A percentile compares a stretch with the other conserved stretches of the same genome.
phyloP scores from a whole-genome alignment of 441 rosid species.

The Pelargonium citronellum region DNA sequence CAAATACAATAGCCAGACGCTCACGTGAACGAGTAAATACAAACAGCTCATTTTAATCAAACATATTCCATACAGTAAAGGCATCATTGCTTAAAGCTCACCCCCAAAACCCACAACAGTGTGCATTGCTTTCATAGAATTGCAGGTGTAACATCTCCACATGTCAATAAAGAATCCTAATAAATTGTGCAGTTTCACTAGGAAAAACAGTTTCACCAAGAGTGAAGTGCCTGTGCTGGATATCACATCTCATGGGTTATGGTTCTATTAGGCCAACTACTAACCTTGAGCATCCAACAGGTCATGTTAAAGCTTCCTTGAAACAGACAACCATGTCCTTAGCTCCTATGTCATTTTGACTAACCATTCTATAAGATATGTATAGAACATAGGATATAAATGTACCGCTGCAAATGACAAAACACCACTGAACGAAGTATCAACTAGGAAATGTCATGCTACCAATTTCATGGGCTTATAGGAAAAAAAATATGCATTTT shows the following conservation, averaged over 20 bases:
- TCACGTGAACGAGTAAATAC: not conserved
- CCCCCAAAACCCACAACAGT: not conserved
- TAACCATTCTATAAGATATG: not conserved
- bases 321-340: not conserved
- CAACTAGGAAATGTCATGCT: too few relatives aligned
- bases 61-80: not conserved
- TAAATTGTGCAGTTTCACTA: not conserved
- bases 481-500: too few relatives aligned
- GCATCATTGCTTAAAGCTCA: not conserved
- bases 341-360: not conserved
- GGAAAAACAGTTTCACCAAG: too few relatives aligned
- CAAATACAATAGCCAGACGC: not conserved
- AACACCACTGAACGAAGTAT: too few relatives aligned
- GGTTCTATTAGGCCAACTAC: not conserved
- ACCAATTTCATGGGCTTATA: too few relatives aligned
- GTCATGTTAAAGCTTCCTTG: not conserved
- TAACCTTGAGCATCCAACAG: not conserved
- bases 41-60: not conserved
- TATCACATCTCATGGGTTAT: not conserved
- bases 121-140: not conserved
- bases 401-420: too few relatives aligned
- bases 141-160: not conserved
- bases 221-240: too few relatives aligned
- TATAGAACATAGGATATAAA: too few relatives aligned
- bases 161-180: not conserved